Percentiles rank a stretch among this genome's conserved stretches.
Conservation (phyloP, 768 basidiomycete genomes). For the Calvatia gigantea region DNA sequence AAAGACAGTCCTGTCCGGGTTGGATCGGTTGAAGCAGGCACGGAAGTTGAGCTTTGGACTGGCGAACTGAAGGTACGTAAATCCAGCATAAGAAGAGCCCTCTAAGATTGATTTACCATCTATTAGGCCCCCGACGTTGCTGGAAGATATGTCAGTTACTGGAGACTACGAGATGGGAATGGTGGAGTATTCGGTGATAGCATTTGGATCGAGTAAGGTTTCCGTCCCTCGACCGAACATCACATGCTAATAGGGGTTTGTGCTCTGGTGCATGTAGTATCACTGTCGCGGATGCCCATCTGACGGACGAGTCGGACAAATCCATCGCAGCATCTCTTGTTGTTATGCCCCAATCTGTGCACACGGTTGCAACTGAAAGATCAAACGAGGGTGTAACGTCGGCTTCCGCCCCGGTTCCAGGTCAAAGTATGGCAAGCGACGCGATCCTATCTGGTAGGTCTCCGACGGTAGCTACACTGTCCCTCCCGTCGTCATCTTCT, state of each 20-base stretch:
- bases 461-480: conserved; percentile 15
- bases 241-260: not conserved
- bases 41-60: conserved; percentile 62
- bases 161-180: conserved; percentile 60
- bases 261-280: conserved; percentile 40
- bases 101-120: not conserved
- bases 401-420: conserved; percentile 21
- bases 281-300: conserved; percentile 55
- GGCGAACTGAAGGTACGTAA: conserved; percentile 65
- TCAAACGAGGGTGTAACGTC: not conserved
- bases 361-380: conserved; percentile 17
- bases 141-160: conserved; percentile 74
- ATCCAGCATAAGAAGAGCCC: not conserved
- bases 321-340: conserved; percentile 67
- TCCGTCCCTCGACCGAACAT: not conserved
- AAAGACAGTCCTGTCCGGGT: conserved; percentile 36
- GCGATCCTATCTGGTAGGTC: conserved; percentile 14
- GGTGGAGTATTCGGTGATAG: conserved; percentile 66
- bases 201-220: conserved; percentile 75
- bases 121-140: conserved; percentile 66
- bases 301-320: conserved; percentile 32
- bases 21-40: conserved; percentile 55
- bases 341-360: conserved; percentile 49
- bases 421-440: conserved; percentile 18
- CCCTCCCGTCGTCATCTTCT: conserved; percentile 17